phyloP scores from a whole-genome alignment of 2,329 filamentous ascomycete species.

The Dactylellina drechsleri region DNA sequence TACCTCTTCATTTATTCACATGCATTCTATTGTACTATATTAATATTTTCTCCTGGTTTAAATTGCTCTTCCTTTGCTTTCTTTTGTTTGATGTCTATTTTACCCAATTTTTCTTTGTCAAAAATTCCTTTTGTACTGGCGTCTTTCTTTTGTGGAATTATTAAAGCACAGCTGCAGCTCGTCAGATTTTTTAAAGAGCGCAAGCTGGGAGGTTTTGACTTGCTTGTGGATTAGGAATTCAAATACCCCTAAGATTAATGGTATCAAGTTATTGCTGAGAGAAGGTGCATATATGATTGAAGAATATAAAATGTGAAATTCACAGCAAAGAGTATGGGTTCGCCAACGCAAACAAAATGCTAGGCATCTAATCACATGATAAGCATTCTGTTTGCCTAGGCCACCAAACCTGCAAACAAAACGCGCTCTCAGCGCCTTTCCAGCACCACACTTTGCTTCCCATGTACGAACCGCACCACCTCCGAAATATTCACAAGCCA shows the following conservation, averaged over 20 bases:
- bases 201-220: slow-evolving; percentile 23
- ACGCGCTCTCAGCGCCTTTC: neutral
- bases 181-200: neutral
- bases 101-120: slow-evolving; percentile 32
- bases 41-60: slow-evolving; percentile 12
- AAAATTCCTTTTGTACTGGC: slow-evolving; percentile 2
- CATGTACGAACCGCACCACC: slow-evolving; percentile 51
- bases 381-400: neutral
- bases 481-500: slow-evolving; percentile 30
- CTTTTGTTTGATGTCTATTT: slow-evolving; percentile 1
- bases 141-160: neutral
- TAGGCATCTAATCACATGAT: neutral
- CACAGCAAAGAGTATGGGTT: neutral
- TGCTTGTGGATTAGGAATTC: slow-evolving; percentile 31
- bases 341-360: neutral
- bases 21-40: slow-evolving; percentile 57
- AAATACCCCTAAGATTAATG: slow-evolving; percentile 55
- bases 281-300: slow-evolving; percentile 55
- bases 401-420: neutral
- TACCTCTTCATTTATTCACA: slow-evolving; percentile 59
- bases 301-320: slow-evolving; percentile 10
- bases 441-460: neutral
- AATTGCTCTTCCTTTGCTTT: slow-evolving; percentile 46
- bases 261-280: slow-evolving; percentile 54
- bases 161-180: slow-evolving; percentile 1